Evolutionary conservation across 768 basidiomycete genomes (phyloP).

Genomic region (Collybia mongolica): DNA sequence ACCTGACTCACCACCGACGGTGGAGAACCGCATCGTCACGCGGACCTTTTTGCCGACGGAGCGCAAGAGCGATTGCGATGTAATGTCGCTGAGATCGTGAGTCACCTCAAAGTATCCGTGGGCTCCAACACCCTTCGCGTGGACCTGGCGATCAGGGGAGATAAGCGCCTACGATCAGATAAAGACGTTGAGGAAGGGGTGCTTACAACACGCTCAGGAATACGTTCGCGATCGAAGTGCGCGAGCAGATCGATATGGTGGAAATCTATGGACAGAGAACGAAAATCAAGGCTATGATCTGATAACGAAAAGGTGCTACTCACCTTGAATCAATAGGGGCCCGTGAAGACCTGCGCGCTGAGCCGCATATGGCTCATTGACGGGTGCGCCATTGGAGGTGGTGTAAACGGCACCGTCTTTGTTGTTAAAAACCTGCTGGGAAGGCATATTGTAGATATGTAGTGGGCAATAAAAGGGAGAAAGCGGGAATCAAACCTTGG

Average conservation of each 20-base stretch:
- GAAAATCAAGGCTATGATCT: background rate
- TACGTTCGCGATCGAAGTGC: conserved; percentile 93
- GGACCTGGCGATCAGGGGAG: conserved; percentile 52
- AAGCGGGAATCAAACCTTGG: background rate
- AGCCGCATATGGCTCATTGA: conserved; percentile 71
- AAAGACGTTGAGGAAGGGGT: background rate
- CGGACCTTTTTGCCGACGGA: conserved; percentile 67
- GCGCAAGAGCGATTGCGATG: conserved; percentile 66
- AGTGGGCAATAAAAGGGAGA: conserved; percentile 8
- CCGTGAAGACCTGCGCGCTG: conserved; percentile 75
- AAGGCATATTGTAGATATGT: conserved; percentile 50
- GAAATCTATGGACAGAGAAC: conserved; percentile 53
- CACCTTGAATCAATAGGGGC: conserved; percentile 88
- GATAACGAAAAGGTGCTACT: conserved; percentile 12
- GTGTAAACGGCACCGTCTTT: conserved; percentile 73
- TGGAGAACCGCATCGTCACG: conserved; percentile 86
- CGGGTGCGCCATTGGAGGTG: conserved; percentile 81
- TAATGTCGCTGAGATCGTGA: conserved; percentile 80
- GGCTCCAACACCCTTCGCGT: conserved; percentile 90
- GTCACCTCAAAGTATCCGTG: conserved; percentile 94
- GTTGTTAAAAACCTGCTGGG: conserved; percentile 51
- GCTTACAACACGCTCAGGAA: conserved; percentile 88
- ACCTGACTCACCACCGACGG: conserved; percentile 86
- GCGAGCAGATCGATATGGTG: conserved; percentile 87
- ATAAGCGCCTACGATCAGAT: conserved; percentile 22